Evolutionary conservation across 495 filamentous ascomycete species (phyloP), one percentile per base, ranked within the genome.

Genomic region (Penicillium silybi): DNA sequence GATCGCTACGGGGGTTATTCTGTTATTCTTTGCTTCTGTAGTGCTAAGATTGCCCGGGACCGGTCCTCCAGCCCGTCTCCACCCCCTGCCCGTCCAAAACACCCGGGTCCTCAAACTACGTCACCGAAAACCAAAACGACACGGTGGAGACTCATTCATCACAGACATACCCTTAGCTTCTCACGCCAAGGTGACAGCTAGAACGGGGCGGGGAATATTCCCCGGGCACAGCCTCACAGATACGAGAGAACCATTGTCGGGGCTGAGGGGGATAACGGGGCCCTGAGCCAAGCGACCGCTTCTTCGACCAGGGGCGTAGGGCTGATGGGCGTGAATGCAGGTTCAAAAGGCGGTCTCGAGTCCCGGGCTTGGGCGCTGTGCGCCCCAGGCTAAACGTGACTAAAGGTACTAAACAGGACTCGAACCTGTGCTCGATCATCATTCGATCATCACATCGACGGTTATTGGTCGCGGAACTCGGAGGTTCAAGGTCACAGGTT

Each of bases 221-320:
- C 22, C 22, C 22, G 22, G 6, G 22, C 22, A 23, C 22, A 23
- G 22, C 22, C 22, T 23, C 6, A 6, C 22, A 6, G 6, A 23
- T 23, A 23, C 22, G 22, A 23, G 6, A 23, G 22, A 23, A 23
- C 22, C 6, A 23, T 23, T 2, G 8, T 32, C 29, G 0, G 3
- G 29, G 29, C 13, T 3, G 11, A 32, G 29, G 29, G 9, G 9
- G 13, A 32, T 3, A 32, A 32, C 11, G 29, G 29, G 29, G 29
- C 29, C 8, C 9, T 32, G 29, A 32, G 29, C 29, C 29, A 13
- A 32, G 29, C 9, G 29, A 58, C 56, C 56, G 56, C 50, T 51
- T 19, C 48, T 58, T 57, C 37, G 48, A 42, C 38, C 34, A 48
- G 29, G 57, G 32, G 26, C 46, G 40, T 58, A 58, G 54, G 50